These are phyloP conservation scores for Aspergillus fructus DNA, from an alignment of 2,329 filamentous ascomycete genomes.

Conservation along the genomic window DNA sequence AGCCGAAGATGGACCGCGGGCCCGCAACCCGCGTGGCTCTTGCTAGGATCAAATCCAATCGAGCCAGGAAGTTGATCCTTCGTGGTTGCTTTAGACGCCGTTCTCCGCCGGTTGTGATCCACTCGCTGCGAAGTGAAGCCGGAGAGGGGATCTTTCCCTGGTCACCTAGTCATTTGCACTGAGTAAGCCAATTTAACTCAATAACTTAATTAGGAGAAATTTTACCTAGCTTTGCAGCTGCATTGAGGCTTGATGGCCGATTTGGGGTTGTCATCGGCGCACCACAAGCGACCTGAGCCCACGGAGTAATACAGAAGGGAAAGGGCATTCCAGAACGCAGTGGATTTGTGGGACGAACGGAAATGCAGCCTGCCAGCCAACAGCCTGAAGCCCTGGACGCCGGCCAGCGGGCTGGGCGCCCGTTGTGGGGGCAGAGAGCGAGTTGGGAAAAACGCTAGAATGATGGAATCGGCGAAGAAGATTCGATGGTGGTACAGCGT, in stretches of 20 bases:
- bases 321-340: not conserved
- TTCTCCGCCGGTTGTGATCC: not conserved
- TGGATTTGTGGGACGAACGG: slow-evolving; percentile 9
- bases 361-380: slow-evolving; percentile 3
- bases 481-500: slow-evolving; percentile 17
- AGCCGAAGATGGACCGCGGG: slow-evolving; percentile 4
- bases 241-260: not conserved
- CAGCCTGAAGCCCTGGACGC: not conserved
- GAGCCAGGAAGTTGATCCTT: slow-evolving; percentile 8
- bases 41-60: slow-evolving; percentile 11
- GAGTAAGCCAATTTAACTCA: not conserved
- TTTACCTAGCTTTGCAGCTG: not conserved
- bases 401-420: not conserved
- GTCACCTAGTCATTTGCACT: not conserved
- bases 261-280: too few species aligned
- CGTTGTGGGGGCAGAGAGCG: slow-evolving; percentile 9
- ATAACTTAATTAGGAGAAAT: not conserved
- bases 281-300: not conserved
- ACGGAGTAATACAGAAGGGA: not conserved
- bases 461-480: slow-evolving; percentile 17
- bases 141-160: not conserved
- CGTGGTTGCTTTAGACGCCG: not conserved
- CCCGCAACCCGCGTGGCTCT: slow-evolving; percentile 10
- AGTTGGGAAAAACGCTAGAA: slow-evolving; percentile 23
- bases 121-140: not conserved